phyloP scores from a whole-genome alignment of 208 protist genomes.

The Novymonas esmeraldas region DNA sequence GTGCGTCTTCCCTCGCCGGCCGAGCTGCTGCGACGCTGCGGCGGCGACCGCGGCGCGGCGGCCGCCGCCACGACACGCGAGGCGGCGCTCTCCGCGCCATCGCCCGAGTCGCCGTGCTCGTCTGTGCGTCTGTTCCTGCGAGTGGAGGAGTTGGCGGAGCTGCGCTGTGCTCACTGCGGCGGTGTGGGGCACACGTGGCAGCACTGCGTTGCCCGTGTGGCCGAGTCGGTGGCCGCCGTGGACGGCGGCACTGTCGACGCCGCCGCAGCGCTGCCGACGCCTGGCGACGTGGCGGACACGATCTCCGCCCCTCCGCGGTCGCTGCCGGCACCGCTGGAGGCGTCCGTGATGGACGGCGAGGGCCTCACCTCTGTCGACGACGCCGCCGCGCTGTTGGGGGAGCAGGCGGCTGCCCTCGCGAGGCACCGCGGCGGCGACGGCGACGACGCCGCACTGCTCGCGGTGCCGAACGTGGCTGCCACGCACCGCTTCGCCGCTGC shows the following conservation, averaged over 20 bases:
- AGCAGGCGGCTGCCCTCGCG: background rate
- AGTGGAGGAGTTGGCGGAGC: constrained; percentile 37
- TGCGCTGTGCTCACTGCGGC: constrained; percentile 36
- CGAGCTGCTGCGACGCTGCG: too few relatives aligned
- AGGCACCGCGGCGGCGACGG: background rate
- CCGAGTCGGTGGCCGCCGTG: constrained; percentile 9
- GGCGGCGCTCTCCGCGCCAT: too few relatives aligned
- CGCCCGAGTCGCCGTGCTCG: too few relatives aligned
- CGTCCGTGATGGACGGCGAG: constrained; percentile 20
- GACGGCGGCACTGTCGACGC: background rate
- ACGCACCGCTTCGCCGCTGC: constrained; percentile 45
- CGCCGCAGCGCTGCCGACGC: background rate
- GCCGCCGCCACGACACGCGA: too few relatives aligned
- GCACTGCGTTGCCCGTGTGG: constrained; percentile 20
- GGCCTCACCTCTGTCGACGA: constrained; percentile 21
- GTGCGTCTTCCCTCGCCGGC: background rate
- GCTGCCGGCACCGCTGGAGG: background rate
- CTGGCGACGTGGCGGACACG: too few relatives aligned
- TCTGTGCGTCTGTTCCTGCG: constrained; percentile 32
- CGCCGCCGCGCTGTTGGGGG: constrained; percentile 19
- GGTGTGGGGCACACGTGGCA: constrained; percentile 39
- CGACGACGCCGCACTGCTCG: constrained; percentile 21
- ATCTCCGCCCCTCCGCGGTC: too few relatives aligned
- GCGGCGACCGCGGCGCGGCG: too few relatives aligned
- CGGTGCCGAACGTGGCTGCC: constrained; percentile 55